Evolutionary conservation across 2,329 filamentous ascomycete species (phyloP), one percentile per base, ranked within the genome.

Genomic region (Zasmidium cellare): DNA sequence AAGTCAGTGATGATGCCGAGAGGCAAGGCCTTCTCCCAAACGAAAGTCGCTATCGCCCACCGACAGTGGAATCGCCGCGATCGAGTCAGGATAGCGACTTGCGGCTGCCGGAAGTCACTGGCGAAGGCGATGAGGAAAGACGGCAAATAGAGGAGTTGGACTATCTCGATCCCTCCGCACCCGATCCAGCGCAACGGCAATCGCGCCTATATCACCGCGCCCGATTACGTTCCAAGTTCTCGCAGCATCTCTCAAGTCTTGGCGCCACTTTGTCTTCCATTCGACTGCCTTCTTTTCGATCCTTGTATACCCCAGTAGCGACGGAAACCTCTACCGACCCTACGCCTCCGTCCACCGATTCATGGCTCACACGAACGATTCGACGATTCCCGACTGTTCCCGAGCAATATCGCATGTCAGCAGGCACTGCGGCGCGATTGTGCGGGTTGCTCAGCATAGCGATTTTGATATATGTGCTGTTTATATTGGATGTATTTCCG

Each of bases 121-220:
- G 75, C 74, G 82, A 70, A 75, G 68, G 62, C 81, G 77, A 73
- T 73, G 79, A 69, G 66, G 78, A 78, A 67, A 86, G 90, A 62
- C 84, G 88, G 65, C 90, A 94, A 75, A 88, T 97, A 78, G 86
- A 96, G 71, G 89, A 97, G 82, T 87, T 96, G 82, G 91, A 96
- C 66, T 85, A 96, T 45, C 84, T 91, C 68, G 91, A 96, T 65
- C 72, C 73, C 11, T 60, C 60, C 22, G 57, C 51, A 31, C 56
- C 61, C 16, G 66, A 67, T 51, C 58, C 60, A 9, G 62, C 57
- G 19, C 59, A 64, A 25, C 54, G 64, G 54, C 62, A 74, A 59
- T 64, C 66, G 18, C 61, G 66, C 54, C 50, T 69, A 58, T 71
- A 71, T 52, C 69, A 72, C 49, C 69, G 69, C 24, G 74, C 77